These are phyloP conservation scores for Penicillium corylophilum DNA, from an alignment of 2,329 filamentous ascomycete genomes.

Conservation along the genomic window DNA sequence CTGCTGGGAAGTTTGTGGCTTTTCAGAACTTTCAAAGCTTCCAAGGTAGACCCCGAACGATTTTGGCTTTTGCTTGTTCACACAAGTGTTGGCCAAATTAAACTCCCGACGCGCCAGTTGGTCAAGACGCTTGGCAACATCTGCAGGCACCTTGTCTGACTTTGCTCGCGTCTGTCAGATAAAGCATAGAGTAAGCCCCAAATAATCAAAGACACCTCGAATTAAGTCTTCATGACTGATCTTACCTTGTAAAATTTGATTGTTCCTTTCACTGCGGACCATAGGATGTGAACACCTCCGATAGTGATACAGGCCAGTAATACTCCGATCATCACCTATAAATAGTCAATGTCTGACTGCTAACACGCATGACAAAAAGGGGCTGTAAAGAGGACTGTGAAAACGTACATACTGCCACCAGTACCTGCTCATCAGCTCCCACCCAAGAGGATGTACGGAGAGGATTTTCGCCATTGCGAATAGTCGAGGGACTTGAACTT, in stretches of 20 bases:
- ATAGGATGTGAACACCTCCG: slow-evolving; percentile 32
- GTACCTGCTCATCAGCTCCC: slow-evolving; percentile 36
- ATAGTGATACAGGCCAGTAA: slow-evolving; percentile 30
- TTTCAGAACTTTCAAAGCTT: slow-evolving; percentile 34
- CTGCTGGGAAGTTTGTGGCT: slow-evolving; percentile 30
- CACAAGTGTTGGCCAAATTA: slow-evolving; percentile 15
- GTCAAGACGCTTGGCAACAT: slow-evolving; percentile 23
- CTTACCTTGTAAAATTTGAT: slow-evolving; percentile 32
- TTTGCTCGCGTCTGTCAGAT: slow-evolving; percentile 23
- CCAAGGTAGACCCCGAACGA: slow-evolving; percentile 49
- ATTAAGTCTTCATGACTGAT: not conserved
- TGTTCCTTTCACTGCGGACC: slow-evolving; percentile 22
- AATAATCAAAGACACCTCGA: not conserved
- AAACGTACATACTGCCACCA: slow-evolving; percentile 47
- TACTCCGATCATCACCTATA: slow-evolving; percentile 37
- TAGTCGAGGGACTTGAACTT: not conserved
- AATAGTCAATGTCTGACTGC: slow-evolving; percentile 15
- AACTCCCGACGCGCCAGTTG: slow-evolving; percentile 24
- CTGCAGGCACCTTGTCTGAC: slow-evolving; percentile 25
- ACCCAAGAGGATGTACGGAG: slow-evolving; percentile 31
- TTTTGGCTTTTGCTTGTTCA: slow-evolving; percentile 25
- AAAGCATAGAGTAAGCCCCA: not conserved
- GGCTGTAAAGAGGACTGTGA: slow-evolving; percentile 7
- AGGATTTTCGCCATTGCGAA: slow-evolving; percentile 31
- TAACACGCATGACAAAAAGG: not conserved